A percentile compares a stretch with the other conserved stretches of the same genome.
Evolutionary conservation across 1,139 yeast genomes (phyloP).

Genomic region (Pichia sp.): DNA sequence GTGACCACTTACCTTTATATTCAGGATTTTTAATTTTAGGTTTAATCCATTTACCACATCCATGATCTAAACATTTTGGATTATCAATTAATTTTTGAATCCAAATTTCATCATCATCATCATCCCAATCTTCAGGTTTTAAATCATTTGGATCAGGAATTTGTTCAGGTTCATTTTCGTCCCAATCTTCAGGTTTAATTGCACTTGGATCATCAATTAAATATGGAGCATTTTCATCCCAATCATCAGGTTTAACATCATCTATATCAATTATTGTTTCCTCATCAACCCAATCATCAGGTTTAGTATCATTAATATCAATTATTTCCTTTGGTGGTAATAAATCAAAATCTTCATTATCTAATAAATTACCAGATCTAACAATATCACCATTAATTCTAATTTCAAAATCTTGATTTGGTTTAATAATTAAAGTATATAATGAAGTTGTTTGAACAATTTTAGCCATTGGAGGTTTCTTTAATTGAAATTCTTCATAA

Average conservation of each 20-base stretch:
- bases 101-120: conserved; percentile 85
- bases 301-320: conserved; percentile 61
- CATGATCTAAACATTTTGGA: conserved; percentile 62
- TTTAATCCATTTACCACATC: conserved; percentile 74
- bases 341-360: conserved; percentile 46
- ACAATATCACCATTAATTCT: conserved; percentile 75
- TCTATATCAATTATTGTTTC: conserved; percentile 62
- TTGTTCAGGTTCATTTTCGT: conserved; percentile 50
- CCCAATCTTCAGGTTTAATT: conserved; percentile 72
- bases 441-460: conserved; percentile 52
- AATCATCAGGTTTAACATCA: conserved; percentile 66
- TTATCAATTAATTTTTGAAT: conserved; percentile 60
- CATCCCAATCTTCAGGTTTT: conserved; percentile 78
- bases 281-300: conserved; percentile 76
- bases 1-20: conserved; percentile 74
- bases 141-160: conserved; percentile 61
- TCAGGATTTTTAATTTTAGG: conserved; percentile 62
- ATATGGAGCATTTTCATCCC: conserved; percentile 64
- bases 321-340: conserved; percentile 56
- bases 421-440: conserved; percentile 68
- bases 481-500: conserved; percentile 62
- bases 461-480: conserved; percentile 60
- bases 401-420: conserved; percentile 65
- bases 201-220: conserved; percentile 62
- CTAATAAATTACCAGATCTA: conserved; percentile 60